Conservation (phyloP, 2,329 filamentous ascomycete species). For the Calonectria henricotiae region DNA sequence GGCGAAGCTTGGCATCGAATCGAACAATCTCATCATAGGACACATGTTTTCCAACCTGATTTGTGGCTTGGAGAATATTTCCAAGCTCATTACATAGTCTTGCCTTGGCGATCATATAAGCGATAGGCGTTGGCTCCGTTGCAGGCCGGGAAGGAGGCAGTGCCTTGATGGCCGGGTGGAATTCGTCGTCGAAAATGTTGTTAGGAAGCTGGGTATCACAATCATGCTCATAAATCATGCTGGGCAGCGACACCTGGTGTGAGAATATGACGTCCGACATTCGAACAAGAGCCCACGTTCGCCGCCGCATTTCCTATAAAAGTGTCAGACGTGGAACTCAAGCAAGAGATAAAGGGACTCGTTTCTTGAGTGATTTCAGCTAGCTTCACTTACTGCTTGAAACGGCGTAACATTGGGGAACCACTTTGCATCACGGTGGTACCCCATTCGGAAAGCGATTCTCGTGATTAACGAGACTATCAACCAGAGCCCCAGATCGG, state of each 20-base stretch:
- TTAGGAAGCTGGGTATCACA: conserved; percentile 83
- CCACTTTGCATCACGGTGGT: conserved; percentile 84
- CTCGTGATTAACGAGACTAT: conserved; percentile 72
- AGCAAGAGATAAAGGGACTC: not conserved
- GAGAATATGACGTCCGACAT: conserved; percentile 85
- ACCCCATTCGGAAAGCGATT: conserved; percentile 79
- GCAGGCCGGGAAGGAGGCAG: conserved; percentile 79
- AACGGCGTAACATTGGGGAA: conserved; percentile 82
- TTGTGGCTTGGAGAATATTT: conserved; percentile 78
- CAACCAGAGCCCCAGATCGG: conserved; percentile 78
- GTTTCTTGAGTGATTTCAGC: not conserved
- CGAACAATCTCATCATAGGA: conserved; percentile 78
- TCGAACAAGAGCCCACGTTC: conserved; percentile 80
- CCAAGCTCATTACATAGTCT: conserved; percentile 79
- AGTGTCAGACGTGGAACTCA: conserved; percentile 32
- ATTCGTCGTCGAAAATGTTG: conserved; percentile 87
- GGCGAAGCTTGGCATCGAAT: conserved; percentile 74
- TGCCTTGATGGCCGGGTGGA: conserved; percentile 78
- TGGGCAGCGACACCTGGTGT: conserved; percentile 78
- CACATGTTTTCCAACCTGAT: conserved; percentile 69
- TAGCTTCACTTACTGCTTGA: conserved; percentile 70
- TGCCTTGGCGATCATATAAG: conserved; percentile 85
- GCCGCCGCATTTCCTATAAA: conserved; percentile 77
- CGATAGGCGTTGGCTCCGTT: conserved; percentile 82
- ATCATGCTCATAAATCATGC: conserved; percentile 82